Conservation (phyloP, 192 early-diverging fungal species). For the Phycomyces blakesleeanus region DNA sequence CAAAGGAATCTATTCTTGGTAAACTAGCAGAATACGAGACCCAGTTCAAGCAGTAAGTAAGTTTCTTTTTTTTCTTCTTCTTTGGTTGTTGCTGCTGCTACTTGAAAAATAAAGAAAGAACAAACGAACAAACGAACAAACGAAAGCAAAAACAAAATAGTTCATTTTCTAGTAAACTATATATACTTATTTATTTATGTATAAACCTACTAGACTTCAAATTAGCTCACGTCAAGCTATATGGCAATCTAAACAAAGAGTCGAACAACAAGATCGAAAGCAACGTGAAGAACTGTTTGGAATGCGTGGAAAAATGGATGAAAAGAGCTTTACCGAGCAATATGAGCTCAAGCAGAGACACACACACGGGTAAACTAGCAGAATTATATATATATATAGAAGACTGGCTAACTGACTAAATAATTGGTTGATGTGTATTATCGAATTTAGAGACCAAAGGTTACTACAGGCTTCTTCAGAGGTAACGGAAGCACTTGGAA, state of each 20-base stretch:
- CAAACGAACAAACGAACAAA: too few relatives aligned
- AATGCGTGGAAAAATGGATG: slow-evolving; percentile 28
- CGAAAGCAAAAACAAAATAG: too few relatives aligned
- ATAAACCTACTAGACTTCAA: slow-evolving; percentile 40
- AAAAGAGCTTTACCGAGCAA: slow-evolving; percentile 33
- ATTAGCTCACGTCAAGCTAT: slow-evolving; percentile 43
- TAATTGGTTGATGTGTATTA: background rate
- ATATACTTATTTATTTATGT: background rate
- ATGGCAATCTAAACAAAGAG: slow-evolving; percentile 46
- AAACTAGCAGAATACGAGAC: slow-evolving; percentile 46
- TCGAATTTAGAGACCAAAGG: slow-evolving; percentile 28
- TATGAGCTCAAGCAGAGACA: slow-evolving; percentile 39
- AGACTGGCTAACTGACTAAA: background rate
- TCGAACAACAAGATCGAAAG: slow-evolving; percentile 41
- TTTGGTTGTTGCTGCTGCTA: too few relatives aligned
- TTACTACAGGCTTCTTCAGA: slow-evolving; percentile 50
- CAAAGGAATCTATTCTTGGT: slow-evolving; percentile 34
- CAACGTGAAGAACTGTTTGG: slow-evolving; percentile 40
- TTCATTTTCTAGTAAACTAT: too few relatives aligned
- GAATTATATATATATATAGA: background rate
- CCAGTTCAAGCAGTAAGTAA: slow-evolving; percentile 49
- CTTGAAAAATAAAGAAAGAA: too few relatives aligned
- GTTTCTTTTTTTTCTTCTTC: background rate
- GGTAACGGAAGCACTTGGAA: slow-evolving; percentile 54
- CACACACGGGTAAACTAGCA: slow-evolving; percentile 16